Conservation (phyloP, 2,329 filamentous ascomycete species). For the Fusarium chlamydosporum region DNA sequence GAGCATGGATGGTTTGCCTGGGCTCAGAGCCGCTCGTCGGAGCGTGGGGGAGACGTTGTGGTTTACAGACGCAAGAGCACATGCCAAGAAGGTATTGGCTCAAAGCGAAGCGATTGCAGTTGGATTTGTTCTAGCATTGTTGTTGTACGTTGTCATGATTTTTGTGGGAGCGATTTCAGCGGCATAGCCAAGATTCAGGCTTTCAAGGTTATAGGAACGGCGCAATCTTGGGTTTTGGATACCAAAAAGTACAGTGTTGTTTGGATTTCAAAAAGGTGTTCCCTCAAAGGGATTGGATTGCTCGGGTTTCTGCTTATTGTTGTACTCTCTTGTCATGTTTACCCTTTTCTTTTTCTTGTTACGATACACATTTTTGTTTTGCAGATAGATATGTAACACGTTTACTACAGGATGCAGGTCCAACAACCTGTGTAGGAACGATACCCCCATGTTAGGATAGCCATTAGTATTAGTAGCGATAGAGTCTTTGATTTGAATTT, state of each 20-base stretch:
- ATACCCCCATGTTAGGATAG: conserved; percentile 47
- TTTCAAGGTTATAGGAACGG: conserved; percentile 44
- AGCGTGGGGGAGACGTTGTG: conserved; percentile 64
- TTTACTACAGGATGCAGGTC: conserved; percentile 44
- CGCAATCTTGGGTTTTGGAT: conserved; percentile 45
- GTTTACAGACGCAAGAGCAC: conserved; percentile 57
- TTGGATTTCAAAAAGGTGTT: conserved; percentile 36
- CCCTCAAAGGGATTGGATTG: conserved; percentile 23
- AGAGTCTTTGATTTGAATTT: conserved; percentile 26
- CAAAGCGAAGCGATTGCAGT: conserved; percentile 54
- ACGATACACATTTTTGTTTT: conserved; percentile 38
- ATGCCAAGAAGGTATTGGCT: conserved; percentile 46
- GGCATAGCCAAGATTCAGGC: conserved; percentile 35
- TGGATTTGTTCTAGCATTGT: conserved; percentile 53
- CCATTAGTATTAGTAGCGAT: conserved; percentile 37
- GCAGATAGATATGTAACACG: conserved; percentile 47
- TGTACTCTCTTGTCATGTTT: background rate
- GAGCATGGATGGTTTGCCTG: conserved; percentile 72
- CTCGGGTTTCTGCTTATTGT: conserved; percentile 22
- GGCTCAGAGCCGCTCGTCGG: conserved; percentile 66
- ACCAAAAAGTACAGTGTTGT: conserved; percentile 48
- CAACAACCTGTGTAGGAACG: conserved; percentile 47
- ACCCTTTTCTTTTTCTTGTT: conserved; percentile 14
- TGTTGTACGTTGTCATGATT: conserved; percentile 52
- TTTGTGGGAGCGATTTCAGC: conserved; percentile 43